Evolutionary conservation across 805 yeast species (phyloP).

Genomic region (Candida sanyiensis): DNA sequence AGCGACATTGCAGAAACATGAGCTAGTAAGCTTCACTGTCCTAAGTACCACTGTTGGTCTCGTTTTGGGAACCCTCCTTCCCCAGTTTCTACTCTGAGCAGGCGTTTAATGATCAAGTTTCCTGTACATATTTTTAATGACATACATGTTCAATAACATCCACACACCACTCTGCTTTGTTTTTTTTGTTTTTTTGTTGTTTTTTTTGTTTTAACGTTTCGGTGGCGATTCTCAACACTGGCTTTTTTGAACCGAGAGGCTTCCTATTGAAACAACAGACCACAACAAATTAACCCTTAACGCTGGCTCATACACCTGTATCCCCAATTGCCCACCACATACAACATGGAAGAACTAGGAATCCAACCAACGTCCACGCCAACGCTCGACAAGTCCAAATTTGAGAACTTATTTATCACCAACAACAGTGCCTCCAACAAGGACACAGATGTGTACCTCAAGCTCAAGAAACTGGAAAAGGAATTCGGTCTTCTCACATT

Average conservation of each 20-base stretch:
- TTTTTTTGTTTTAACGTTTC: not conserved
- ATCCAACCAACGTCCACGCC: conserved; percentile 34
- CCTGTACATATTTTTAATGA: too few species aligned
- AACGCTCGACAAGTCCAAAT: conserved; percentile 29
- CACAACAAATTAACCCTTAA: too few species aligned
- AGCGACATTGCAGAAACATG: not conserved
- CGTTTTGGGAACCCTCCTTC: not conserved
- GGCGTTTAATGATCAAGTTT: too few species aligned
- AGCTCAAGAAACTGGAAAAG: conserved; percentile 82
- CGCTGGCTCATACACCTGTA: too few species aligned
- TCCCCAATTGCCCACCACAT: too few species aligned
- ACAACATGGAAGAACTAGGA: conserved; percentile 58
- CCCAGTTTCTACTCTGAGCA: conserved; percentile 1
- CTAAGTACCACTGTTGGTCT: not conserved
- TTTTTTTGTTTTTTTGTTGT: too few species aligned
- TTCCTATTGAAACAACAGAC: too few species aligned
- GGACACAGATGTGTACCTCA: conserved; percentile 69
- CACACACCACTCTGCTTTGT: too few species aligned
- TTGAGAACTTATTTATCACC: conserved; percentile 26
- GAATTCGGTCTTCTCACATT: conserved; percentile 77
- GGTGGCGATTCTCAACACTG: conserved; percentile 2
- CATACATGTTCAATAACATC: too few species aligned
- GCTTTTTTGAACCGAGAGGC: too few species aligned
- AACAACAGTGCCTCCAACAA: conserved; percentile 9
- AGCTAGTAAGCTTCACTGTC: not conserved